phyloP scores from a whole-genome alignment of 2,329 filamentous ascomycete genomes.

The Sporothrix brasiliensis region DNA sequence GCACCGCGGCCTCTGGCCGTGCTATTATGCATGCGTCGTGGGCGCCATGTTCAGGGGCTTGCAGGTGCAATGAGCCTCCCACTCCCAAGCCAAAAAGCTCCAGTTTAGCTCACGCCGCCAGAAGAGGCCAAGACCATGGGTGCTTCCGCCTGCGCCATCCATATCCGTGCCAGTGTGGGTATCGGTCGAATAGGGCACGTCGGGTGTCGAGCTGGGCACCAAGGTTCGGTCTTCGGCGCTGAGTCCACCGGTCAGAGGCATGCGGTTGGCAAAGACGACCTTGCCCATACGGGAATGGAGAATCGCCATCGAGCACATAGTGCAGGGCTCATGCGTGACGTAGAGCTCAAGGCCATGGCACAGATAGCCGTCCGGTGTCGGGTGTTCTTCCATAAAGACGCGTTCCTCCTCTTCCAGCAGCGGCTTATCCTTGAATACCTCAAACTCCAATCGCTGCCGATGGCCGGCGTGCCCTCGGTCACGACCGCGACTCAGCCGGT shows the following conservation, averaged over 20 bases:
- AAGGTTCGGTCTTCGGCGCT: conserved; percentile 69
- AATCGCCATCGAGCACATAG: conserved; percentile 96
- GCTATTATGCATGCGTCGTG: conserved; percentile 35
- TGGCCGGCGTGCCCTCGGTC: conserved; percentile 36
- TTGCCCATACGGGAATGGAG: conserved; percentile 90
- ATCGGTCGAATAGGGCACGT: neutral
- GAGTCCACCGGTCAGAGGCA: conserved; percentile 80
- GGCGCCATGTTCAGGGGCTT: conserved; percentile 39
- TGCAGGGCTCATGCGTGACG: conserved; percentile 91
- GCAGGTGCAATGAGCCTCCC: conserved; percentile 54
- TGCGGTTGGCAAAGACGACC: conserved; percentile 77
- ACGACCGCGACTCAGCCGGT: conserved; percentile 36
- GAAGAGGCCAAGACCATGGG: conserved; percentile 66
- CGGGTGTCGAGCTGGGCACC: neutral
- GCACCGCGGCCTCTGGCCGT: neutral
- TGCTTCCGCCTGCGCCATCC: conserved; percentile 30
- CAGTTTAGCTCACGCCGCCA: conserved; percentile 81
- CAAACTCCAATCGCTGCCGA: conserved; percentile 55
- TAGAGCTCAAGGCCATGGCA: conserved; percentile 94
- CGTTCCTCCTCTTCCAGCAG: conserved; percentile 67
- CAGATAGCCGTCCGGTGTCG: conserved; percentile 78
- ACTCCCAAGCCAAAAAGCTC: conserved; percentile 82
- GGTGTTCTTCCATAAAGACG: conserved; percentile 66
- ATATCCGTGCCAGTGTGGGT: neutral
- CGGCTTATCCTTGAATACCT: conserved; percentile 69